Evolutionary conservation across 768 basidiomycete species (phyloP), one percentile per base, ranked within the genome.

Genomic region (Pleurotus eryngii): DNA sequence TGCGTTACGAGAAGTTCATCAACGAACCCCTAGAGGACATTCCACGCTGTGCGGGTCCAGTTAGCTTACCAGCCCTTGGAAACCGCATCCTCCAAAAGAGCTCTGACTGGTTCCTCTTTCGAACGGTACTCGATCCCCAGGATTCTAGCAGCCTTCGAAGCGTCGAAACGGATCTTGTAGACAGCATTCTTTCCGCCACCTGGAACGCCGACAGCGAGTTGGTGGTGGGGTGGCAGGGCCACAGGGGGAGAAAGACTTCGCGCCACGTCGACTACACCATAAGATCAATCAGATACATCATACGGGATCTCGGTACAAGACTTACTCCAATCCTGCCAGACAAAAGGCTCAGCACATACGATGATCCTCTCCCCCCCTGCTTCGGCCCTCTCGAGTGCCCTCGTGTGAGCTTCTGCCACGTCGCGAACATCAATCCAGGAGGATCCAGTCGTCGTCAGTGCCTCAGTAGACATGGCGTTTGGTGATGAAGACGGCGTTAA

Each of bases 341-440:
- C 56, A 42, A 50, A 67, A 0, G 61, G 55, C 1, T 58, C 57
- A 11, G 37, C 37, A 18, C 51, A 39, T 12, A 61, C 46, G 30
- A 84, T 72, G 65, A 83, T 76, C 37, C 84, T 71, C 51, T 83
- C 70, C 2, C 78, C 78, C 5, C 74, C 74, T 0, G 83, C 83
- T 9, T 74, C 74, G 8, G 70, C 66, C 30, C 70, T 74, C 49
- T 73, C 72, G 15, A 86, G 67, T 12, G 81, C 80, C 15, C 69
- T 66, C 3, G 72, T 69, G 60, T 85, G 84, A 1, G 76, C 82
- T 24, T 72, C 68, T 0, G 79, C 81, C 39, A 81, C 67, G 64
- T 81, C 78, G 18, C 79, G 72, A 7, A 80, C 77, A 45, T 81
- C 76, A 26, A 77, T 57, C 70, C 71, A 77, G 40, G 42, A 51